These are phyloP conservation scores for Phytopythium helicoides DNA, from an alignment of 352 stramenopile species.

Conservation along the genomic window DNA sequence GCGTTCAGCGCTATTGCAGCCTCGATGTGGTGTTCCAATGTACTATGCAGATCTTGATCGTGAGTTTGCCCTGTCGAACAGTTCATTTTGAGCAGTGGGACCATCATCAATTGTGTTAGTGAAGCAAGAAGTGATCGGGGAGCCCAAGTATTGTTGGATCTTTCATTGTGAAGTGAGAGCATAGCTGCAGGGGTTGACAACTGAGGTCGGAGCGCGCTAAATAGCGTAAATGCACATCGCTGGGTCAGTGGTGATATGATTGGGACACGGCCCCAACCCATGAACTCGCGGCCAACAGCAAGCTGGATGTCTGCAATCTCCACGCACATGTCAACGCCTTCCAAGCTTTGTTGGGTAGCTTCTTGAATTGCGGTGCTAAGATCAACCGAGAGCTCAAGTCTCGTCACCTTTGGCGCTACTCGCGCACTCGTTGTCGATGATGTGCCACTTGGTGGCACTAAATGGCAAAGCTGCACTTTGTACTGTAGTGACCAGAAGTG, in stretches of 20 bases:
- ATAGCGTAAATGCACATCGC: slow-evolving; percentile 45
- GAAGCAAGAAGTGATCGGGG: neutral
- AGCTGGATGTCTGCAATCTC: slow-evolving; percentile 42
- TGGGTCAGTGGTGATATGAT: slow-evolving; percentile 50
- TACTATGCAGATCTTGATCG: neutral
- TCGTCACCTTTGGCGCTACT: neutral
- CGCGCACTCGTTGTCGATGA: neutral
- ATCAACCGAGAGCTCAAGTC: neutral
- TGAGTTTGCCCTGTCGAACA: neutral
- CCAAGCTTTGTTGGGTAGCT: slow-evolving; percentile 7
- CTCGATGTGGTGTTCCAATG: slow-evolving; percentile 8
- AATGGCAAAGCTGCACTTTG: slow-evolving; percentile 16
- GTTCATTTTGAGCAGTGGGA: neutral
- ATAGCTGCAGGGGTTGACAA: neutral
- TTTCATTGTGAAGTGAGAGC: neutral
- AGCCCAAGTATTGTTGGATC: neutral
- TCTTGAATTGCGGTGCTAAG: neutral
- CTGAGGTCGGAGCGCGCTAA: slow-evolving; percentile 22
- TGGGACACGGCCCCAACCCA: slow-evolving; percentile 26
- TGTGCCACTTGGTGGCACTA: neutral
- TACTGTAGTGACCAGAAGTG: slow-evolving; percentile 49
- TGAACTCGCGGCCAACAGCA: slow-evolving; percentile 46
- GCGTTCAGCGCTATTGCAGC: slow-evolving; percentile 15
- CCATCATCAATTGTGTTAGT: slow-evolving; percentile 3
- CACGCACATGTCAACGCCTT: slow-evolving; percentile 19